Base-by-base conservation (phyloP, 441 rosid genomes). In the Arabidopsis hybrid region DNA sequence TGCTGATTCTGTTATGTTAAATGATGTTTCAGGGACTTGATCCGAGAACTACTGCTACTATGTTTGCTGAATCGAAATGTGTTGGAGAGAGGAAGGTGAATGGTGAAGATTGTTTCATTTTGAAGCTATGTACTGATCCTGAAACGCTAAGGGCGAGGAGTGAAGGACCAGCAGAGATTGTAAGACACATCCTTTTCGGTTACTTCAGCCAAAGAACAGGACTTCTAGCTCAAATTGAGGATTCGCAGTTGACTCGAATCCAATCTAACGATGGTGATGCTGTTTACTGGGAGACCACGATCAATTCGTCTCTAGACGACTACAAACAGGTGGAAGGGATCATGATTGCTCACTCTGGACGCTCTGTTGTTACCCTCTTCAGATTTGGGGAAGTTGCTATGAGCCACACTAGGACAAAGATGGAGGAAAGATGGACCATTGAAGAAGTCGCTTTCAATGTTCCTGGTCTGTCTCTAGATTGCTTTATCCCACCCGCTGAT, bases 181-280 rank as follows among this genome's bases (percentile, higher is more conserved):
- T 94, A 29, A 85, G 97, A 83, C 98, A 94, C 46, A 90, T 91
- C 18, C 75, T 91, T 50, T 94, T 91, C 55, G 98, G 97, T 78
- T 91, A 90, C 82, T 93, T 93, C 84, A 93, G 93, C 80, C 98
- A 93, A 78, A 93, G 85, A 82, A 90, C 96, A 5, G 98, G 95
- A 10, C 98, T 91, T 73, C 92, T 94, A 35, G 83, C 83, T 73
- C 92, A 87, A 35, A 82, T 94, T 63, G 98, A 94, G 78, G 97
- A 91, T 79, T 91, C 98, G 6, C 98, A 91, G 40, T 79, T 94
- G 83, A 91, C 93, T 39, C 87, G 97, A 32, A 89, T 90, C 68
- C 98, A 94, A 73, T 78, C 91, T 16, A 87, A 83, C 11, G 90
- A 88, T 5, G 95, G 95, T 11, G 97, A 94, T 79, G 85, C 96